phyloP scores from a whole-genome alignment of 371 early-diverging fungal genomes.

The Cokeromyces recurvatus region DNA sequence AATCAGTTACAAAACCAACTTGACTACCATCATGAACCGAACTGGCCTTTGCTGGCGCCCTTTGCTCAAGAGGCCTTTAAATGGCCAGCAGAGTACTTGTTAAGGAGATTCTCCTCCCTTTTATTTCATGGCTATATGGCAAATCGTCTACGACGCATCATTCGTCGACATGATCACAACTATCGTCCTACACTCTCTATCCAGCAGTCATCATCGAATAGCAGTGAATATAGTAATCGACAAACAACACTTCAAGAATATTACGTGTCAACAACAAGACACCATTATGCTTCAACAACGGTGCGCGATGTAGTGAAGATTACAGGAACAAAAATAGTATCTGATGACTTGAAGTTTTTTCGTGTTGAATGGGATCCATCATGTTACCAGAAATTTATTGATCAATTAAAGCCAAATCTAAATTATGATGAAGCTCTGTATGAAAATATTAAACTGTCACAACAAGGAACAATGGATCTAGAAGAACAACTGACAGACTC shows the following conservation, averaged over 20 bases:
- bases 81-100: conserved; percentile 7
- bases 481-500: background rate
- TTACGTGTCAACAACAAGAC: too few species aligned
- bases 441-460: background rate
- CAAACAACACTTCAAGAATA: too few species aligned
- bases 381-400: background rate
- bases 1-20: background rate
- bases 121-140: conserved; percentile 18
- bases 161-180: background rate
- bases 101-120: conserved; percentile 7
- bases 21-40: conserved; percentile 6
- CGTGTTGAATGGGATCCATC: conserved; percentile 12
- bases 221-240: background rate
- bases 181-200: background rate
- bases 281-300: background rate
- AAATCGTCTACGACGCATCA: background rate
- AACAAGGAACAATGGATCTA: background rate
- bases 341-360: conserved; percentile 1
- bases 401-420: background rate
- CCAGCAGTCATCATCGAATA: background rate
- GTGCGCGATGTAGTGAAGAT: background rate
- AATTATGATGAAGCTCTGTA: background rate
- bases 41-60: conserved; percentile 9
- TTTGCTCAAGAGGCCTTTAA: conserved; percentile 10
- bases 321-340: background rate